A percentile compares a stretch with the other conserved stretches of the same genome.
Evolutionary conservation across 768 basidiomycete genomes (phyloP).

Genomic region (Suillus paluster): DNA sequence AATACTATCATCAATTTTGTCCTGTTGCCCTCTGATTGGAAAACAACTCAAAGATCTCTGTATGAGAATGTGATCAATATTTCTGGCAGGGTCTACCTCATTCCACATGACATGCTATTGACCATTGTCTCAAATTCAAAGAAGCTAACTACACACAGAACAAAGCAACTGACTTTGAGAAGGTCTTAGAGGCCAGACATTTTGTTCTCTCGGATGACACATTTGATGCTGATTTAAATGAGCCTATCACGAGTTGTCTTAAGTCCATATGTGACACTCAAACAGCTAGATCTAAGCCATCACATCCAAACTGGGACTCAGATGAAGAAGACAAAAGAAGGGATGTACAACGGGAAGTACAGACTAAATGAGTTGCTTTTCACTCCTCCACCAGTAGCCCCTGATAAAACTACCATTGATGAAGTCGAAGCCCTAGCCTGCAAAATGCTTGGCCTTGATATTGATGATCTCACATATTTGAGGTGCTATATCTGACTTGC

Average conservation of each 20-base stretch:
- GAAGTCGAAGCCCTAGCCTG: conserved; percentile 3
- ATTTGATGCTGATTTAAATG: too few relatives aligned
- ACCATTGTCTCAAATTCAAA: too few relatives aligned
- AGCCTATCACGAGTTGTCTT: too few relatives aligned
- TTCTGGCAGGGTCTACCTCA: not conserved
- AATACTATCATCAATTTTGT: conserved; percentile 2
- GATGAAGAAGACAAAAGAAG: not conserved
- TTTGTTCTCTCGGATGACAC: too few relatives aligned
- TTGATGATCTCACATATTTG: not conserved
- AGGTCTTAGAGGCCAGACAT: too few relatives aligned
- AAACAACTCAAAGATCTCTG: conserved; percentile 2
- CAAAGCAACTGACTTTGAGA: too few relatives aligned
- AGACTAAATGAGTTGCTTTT: not conserved
- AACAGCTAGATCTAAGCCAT: too few relatives aligned
- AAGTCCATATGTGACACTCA: too few relatives aligned
- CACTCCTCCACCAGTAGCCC: not conserved
- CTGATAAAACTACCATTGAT: not conserved
- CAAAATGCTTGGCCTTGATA: conserved; percentile 1
- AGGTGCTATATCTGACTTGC: conserved; percentile 1
- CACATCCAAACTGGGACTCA: not conserved
- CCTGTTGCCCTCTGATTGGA: conserved; percentile 1
- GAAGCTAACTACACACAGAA: too few relatives aligned
- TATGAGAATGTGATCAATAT: not conserved
- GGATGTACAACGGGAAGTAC: not conserved
- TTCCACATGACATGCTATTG: not conserved